Conservation (phyloP, 805 yeast genomes). For the Priceomyces carsonii region DNA sequence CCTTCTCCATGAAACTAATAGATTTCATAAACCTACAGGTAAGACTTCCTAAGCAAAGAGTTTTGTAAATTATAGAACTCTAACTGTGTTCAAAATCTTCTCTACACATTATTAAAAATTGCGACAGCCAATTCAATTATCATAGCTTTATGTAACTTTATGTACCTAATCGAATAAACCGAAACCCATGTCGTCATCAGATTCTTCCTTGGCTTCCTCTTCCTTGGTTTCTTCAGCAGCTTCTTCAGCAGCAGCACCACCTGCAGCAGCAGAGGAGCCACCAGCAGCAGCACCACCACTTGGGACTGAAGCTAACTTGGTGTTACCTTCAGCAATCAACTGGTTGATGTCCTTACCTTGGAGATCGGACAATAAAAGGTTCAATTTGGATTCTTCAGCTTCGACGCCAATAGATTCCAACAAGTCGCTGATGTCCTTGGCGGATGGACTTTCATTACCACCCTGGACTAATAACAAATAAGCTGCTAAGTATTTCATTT, state of each 20-base stretch:
- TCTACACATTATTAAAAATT: slow-evolving; percentile 1
- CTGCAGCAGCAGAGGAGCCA: slow-evolving; percentile 67
- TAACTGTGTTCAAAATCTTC: too few species aligned
- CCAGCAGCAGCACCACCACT: slow-evolving; percentile 96
- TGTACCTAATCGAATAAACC: slow-evolving; percentile 90
- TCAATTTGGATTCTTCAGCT: slow-evolving; percentile 85
- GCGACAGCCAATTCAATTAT: slow-evolving; percentile 2
- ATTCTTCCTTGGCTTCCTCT: slow-evolving; percentile 50
- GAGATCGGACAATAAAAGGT: slow-evolving; percentile 76
- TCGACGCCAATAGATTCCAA: slow-evolving; percentile 73
- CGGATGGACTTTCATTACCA: slow-evolving; percentile 47
- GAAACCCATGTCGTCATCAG: slow-evolving; percentile 85
- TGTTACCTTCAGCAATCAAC: slow-evolving; percentile 90
- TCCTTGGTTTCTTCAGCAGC: slow-evolving; percentile 72
- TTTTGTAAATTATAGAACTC: too few species aligned
- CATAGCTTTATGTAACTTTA: slow-evolving; percentile 4
- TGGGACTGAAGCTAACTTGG: slow-evolving; percentile 97
- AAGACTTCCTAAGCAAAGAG: too few species aligned
- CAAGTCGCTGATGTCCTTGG: slow-evolving; percentile 41
- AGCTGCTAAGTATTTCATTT: slow-evolving; percentile 50
- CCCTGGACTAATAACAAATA: slow-evolving; percentile 48
- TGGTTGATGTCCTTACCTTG: slow-evolving; percentile 92
- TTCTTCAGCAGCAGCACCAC: slow-evolving; percentile 68
- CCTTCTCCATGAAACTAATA: not conserved
- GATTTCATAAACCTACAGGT: too few species aligned